phyloP scores from a whole-genome alignment of 1,139 yeast genomes.

The Pichia sp. region DNA sequence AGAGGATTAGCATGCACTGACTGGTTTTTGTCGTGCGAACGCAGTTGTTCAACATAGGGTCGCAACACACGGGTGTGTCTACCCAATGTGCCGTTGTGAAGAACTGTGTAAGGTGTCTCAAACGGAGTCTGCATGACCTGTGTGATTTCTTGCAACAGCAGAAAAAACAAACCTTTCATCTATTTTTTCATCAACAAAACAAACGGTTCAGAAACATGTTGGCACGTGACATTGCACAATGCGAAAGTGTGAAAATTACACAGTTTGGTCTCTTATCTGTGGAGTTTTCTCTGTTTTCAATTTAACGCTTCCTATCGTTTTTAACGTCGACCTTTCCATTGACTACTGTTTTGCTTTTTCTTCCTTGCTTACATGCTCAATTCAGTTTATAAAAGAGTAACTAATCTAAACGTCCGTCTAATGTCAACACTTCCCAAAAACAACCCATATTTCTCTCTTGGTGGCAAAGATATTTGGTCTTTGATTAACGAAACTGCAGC shows the following conservation, averaged over 20 bases:
- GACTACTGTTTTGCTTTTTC: background rate
- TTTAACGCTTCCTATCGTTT: no score
- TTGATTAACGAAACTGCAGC: conserved; percentile 94
- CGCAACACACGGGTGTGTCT: conserved; percentile 5
- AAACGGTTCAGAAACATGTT: background rate
- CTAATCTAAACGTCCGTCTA: background rate
- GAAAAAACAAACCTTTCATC: background rate
- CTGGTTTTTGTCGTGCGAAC: background rate
- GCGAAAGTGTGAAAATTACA: background rate
- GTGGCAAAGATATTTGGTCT: conserved; percentile 87
- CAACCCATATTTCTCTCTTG: conserved; percentile 60
- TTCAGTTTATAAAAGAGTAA: background rate
- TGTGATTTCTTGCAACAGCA: no score
- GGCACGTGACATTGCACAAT: background rate
- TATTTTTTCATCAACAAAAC: background rate
- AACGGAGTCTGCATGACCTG: conserved; percentile 5
- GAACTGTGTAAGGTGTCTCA: conserved; percentile 3
- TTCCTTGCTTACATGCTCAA: background rate
- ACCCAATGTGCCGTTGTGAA: conserved; percentile 4
- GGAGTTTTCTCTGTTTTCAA: no score
- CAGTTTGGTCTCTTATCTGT: background rate
- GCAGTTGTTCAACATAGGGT: conserved; percentile 8
- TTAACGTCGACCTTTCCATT: no score
- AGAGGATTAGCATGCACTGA: conserved; percentile 14
- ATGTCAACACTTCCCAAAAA: conserved; percentile 30